Conservation (phyloP, 73 alveolate genomes). For the Tetrahymena elliotti region DNA sequence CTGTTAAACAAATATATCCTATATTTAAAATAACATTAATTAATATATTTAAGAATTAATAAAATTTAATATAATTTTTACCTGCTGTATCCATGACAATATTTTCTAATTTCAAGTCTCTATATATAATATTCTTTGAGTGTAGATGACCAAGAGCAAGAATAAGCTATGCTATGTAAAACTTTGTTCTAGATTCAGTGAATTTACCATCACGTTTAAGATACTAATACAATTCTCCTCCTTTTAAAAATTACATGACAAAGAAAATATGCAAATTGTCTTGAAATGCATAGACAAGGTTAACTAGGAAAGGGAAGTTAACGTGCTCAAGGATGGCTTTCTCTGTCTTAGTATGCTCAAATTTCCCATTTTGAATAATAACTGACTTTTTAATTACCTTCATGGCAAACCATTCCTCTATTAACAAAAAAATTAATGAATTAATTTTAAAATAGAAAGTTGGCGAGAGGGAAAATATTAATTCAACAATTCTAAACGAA, state of each 20-base stretch:
- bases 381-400: conserved; percentile 80
- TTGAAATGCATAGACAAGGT: conserved; percentile 75
- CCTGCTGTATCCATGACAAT: conserved; percentile 86
- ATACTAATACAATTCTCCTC: conserved; percentile 93
- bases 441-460: neutral
- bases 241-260: conserved; percentile 81
- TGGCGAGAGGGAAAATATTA: neutral
- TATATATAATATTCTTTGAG: conserved; percentile 64
- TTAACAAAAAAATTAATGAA: neutral
- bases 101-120: conserved; percentile 94
- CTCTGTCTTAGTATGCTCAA: conserved; percentile 72
- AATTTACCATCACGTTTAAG: conserved; percentile 65
- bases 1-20: conserved; percentile 68
- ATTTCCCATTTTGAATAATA: conserved; percentile 73
- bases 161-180: conserved; percentile 71
- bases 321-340: conserved; percentile 68
- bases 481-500: neutral
- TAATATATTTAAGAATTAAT: neutral
- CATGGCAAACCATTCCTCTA: conserved; percentile 71
- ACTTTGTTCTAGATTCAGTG: conserved; percentile 73
- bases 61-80: neutral
- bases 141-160: conserved; percentile 89
- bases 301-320: conserved; percentile 84
- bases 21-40: neutral
- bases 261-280: conserved; percentile 80